A percentile compares a stretch with the other conserved stretches of the same genome.
phyloP scores from a whole-genome alignment of 306 rosid species.

The Cyclanthera cordifolia region DNA sequence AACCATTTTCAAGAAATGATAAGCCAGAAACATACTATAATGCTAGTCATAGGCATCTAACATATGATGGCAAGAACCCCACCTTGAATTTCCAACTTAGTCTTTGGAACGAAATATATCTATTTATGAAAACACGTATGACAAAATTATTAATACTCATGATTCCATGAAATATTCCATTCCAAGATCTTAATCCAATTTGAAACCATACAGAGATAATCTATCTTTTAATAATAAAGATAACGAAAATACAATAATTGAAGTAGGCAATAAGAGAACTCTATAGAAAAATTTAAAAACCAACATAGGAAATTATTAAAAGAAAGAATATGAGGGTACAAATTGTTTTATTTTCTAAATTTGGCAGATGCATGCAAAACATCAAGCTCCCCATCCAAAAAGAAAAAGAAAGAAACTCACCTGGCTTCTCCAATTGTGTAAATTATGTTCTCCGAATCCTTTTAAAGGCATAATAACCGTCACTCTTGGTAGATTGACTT shows the following conservation, averaged over 20 bases:
- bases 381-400: not conserved
- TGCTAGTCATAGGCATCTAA: not conserved
- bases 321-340: not conserved
- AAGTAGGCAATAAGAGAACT: not conserved
- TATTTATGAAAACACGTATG: not conserved
- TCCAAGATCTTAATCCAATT: not conserved
- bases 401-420: conserved; percentile 27
- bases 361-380: not conserved
- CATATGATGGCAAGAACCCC: not conserved
- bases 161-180: not conserved
- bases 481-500: conserved; percentile 68
- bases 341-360: not conserved
- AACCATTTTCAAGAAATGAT: not conserved
- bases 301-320: not conserved
- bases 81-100: not conserved
- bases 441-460: conserved; percentile 97
- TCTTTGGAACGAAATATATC: not conserved
- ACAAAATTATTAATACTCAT: not conserved
- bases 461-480: conserved; percentile 84
- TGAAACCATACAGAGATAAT: not conserved
- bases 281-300: not conserved
- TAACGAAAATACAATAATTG: not conserved
- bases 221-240: not conserved
- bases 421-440: conserved; percentile 94
- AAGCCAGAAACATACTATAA: not conserved